These are phyloP conservation scores for Penicillium sp. DNA, from an alignment of 2,329 filamentous ascomycete genomes.

Conservation along the genomic window DNA sequence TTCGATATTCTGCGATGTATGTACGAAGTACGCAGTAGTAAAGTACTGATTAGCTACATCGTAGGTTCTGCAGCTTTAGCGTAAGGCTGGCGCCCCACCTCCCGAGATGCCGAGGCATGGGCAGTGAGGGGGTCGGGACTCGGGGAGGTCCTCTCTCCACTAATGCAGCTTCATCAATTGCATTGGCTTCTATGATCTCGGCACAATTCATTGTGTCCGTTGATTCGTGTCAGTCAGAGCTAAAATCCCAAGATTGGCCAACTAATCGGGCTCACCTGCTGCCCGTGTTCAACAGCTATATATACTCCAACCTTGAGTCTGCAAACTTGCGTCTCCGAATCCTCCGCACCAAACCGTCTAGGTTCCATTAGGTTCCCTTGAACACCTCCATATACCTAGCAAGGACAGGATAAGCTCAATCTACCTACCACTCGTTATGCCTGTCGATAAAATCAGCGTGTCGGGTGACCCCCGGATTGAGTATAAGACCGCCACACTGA, in stretches of 20 bases:
- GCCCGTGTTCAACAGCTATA: constrained; percentile 2
- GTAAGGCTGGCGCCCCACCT: not conserved
- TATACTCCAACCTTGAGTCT: constrained; percentile 3
- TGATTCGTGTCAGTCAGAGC: not conserved
- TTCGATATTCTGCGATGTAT: no score
- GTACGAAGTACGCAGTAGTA: no score
- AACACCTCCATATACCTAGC: no score
- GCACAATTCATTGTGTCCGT: not conserved
- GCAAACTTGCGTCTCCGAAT: not conserved
- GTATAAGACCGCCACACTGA: constrained; percentile 60
- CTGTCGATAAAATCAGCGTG: constrained; percentile 59
- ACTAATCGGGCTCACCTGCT: constrained; percentile 1
- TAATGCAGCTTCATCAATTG: not conserved
- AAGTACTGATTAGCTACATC: no score
- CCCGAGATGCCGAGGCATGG: not conserved
- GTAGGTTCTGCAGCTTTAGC: not conserved
- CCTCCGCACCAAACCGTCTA: no score
- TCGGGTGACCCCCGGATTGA: constrained; percentile 64
- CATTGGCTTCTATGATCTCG: not conserved
- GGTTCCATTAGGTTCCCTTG: no score
- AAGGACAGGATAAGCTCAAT: no score
- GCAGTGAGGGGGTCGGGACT: not conserved
- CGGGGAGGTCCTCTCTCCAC: not conserved
- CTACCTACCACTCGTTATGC: constrained; percentile 47
- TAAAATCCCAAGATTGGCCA: not conserved